phyloP scores from a whole-genome alignment of 345 rosid genomes.

The Alliaria petiolata region DNA sequence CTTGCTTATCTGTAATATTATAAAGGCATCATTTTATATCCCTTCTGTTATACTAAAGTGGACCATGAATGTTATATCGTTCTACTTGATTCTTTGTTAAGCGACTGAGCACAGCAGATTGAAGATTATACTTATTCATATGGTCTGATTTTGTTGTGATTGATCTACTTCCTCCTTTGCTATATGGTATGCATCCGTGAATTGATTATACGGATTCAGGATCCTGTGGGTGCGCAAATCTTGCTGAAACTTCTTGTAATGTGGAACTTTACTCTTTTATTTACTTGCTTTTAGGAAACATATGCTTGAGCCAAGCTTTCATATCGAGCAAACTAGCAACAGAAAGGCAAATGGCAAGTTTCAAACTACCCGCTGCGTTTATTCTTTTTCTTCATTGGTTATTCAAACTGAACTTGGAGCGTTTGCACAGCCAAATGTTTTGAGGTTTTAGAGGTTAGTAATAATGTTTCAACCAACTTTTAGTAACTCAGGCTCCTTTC shows the following conservation, averaged over 20 bases:
- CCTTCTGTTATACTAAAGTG: neutral
- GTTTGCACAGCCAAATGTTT: neutral
- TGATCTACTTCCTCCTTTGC: too few relatives aligned
- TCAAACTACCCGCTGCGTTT: neutral
- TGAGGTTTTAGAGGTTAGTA: neutral
- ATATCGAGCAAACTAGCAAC: neutral
- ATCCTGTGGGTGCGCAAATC: neutral
- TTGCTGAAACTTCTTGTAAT: neutral
- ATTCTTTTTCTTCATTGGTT: neutral
- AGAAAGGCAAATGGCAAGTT: neutral
- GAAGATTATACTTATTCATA: too few relatives aligned
- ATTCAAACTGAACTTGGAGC: neutral
- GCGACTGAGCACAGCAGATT: neutral
- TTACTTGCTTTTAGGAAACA: neutral
- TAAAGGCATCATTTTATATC: constrained; percentile 10
- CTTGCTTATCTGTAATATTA: constrained; percentile 21
- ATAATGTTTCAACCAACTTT: neutral
- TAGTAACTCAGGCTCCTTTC: too few relatives aligned
- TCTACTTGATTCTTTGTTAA: neutral
- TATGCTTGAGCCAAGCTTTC: neutral
- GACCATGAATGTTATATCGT: neutral
- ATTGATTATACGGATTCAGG: neutral
- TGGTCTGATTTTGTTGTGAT: neutral
- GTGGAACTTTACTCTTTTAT: neutral
- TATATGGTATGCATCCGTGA: too few relatives aligned